Conservation (phyloP, 345 rosid genomes). For the Melaleuca alternifolia region DNA sequence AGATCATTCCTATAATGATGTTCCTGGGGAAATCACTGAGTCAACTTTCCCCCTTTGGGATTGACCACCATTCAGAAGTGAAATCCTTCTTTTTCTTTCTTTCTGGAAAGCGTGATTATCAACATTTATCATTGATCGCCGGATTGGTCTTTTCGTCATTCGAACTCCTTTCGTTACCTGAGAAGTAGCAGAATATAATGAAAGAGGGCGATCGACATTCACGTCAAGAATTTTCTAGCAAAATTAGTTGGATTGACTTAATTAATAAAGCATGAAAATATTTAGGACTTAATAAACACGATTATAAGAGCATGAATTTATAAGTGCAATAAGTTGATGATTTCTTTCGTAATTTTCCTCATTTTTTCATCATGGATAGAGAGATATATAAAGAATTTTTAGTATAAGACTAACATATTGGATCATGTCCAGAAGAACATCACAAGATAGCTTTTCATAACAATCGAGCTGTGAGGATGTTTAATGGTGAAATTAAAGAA, state of each 20-base stretch:
- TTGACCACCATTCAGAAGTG: neutral
- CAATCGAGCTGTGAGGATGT: neutral
- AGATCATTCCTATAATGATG: neutral
- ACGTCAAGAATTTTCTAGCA: too few species aligned
- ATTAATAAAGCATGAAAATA: rapidly evolving
- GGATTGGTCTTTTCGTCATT: neutral
- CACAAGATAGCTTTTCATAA: neutral
- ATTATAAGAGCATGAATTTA: too few species aligned
- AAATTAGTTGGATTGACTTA: neutral
- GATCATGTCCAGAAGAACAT: neutral
- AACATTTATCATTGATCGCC: neutral
- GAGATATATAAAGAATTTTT: too few species aligned
- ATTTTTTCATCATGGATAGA: too few species aligned
- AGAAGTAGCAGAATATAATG: neutral
- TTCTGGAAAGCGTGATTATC: neutral
- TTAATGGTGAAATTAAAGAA: neutral
- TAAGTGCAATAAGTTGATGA: too few species aligned
- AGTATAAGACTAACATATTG: neutral
- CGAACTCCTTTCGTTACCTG: neutral
- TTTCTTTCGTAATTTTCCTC: too few species aligned
- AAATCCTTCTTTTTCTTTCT: neutral
- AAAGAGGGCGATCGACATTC: neutral
- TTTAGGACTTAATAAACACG: too few species aligned
- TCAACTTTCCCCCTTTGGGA: neutral
- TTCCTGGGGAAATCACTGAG: neutral